Base-by-base conservation (phyloP, 306 rosid species). In the Lathyrus aphaca region DNA sequence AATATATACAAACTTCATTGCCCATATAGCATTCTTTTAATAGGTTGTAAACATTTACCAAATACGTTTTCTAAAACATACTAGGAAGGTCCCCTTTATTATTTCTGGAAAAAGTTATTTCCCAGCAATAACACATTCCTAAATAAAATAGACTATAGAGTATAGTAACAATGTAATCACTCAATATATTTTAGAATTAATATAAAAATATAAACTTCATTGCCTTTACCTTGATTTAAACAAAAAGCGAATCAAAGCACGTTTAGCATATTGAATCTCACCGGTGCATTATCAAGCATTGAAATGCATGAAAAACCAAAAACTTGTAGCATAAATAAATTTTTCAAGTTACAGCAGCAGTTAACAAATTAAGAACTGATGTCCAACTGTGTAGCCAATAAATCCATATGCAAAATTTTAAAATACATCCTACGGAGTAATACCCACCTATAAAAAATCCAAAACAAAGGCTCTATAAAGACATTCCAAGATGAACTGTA, bases 391-490 rank as follows among this genome's bases (percentile, higher is more conserved):
- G 65, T 37, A 54, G 53, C 80, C 62, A 61, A 64, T 74, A 54
- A 78, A 78, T 60, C 72, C 68, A 77, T 49, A 71, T 10, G 72
- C 60, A 78, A 74, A 63, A 68, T 48, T 27, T 27, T 16, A 73
- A 58, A 77, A 80, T 70, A 75, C 61, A 68, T 37, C 82, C 32
- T 50, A 42, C 42, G 45, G 10, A 42, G 66, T 29, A 71, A 73
- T 27, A 63, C 65, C 72, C 21, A n/a, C 75, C 83, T 59, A 73
- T 77, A 63, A 50, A 70, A 72, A 74, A 80, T 56, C 77, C 71
- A 61, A 77, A 78, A 75, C 48, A 68, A 56, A 66, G 73, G 73
- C 66, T 55, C 79, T 74, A 72, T n/a, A n/a, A n/a, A n/a, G n/a
- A n/a, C n/a, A n/a, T n/a, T n/a, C n/a, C n/a, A n/a, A n/a, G n/a